Evolutionary conservation across 2,329 filamentous ascomycete genomes (phyloP), one percentile per base, ranked within the genome.

Genomic region (Paracoccidioides brasiliensis): DNA sequence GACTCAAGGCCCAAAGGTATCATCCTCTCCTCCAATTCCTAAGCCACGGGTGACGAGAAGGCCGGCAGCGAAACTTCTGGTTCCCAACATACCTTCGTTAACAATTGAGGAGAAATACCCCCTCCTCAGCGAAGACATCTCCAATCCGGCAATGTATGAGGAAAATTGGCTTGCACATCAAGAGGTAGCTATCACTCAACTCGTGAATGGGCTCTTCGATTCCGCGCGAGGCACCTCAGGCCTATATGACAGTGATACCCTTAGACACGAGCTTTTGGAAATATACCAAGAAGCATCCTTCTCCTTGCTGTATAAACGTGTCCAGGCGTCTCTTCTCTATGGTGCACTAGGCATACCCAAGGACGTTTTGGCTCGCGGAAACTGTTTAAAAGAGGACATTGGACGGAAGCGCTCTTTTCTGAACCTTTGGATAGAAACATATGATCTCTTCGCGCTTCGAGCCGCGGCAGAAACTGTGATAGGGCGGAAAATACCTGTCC

Each of bases 151-250:
- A 54, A 71, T 84, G 59, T 83, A 83, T 64, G 80, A 84, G 62
- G 80, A 83, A 48, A 73, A 77, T 55, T 84, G 81, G 81, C 76
- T 84, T 41, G 73, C 71, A 10, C 77, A 83, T 58, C 81, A 84
- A 62, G 81, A 84, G 63, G 70, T 78, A 28, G 77, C 79, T 41
- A 76, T 84, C 46, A 80, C 80, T 0, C 80, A 83, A 62, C 69
- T 84, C 5, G 65, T 80, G 49, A 85, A 84, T 64, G 70, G 71
- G 12, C 67, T 83, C 50, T 80, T 82, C 60, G 66, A 74, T 40
- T 64, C 71, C 4, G 66, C 69, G 0, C 57, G 57, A 53, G 54
- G 58, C 3, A 57, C 58, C 5, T 35, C 51, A 35, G 50, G 48
- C 10, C 35, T 52, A 33, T 66, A 66, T 62, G 61, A 67, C 30